Conservation (phyloP, 805 yeast genomes). For the Candida nitratophila region DNA sequence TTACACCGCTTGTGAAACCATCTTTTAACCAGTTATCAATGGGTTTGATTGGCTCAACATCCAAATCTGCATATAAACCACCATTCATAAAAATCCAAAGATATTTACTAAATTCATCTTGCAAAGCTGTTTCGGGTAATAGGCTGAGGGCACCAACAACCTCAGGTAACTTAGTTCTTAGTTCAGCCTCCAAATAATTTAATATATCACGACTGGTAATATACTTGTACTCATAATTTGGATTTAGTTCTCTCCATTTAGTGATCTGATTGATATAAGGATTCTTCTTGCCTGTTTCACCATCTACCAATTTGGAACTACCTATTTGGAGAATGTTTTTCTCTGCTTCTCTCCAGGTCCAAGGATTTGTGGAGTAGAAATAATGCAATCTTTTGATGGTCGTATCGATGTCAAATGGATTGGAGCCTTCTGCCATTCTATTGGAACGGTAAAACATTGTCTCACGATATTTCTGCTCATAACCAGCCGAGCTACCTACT, state of each 20-base stretch:
- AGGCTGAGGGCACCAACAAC: slow-evolving; percentile 34
- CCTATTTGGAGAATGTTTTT: too few relatives aligned
- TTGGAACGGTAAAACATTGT: too few relatives aligned
- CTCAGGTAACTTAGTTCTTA: slow-evolving; percentile 28
- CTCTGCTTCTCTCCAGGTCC: too few relatives aligned
- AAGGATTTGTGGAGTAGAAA: too few relatives aligned
- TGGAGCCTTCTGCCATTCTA: too few relatives aligned
- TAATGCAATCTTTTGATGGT: too few relatives aligned
- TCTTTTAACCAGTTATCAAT: slow-evolving; percentile 48
- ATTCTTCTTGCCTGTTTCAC: too few relatives aligned
- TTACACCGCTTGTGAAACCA: slow-evolving; percentile 9
- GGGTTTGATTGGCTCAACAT: slow-evolving; percentile 39
- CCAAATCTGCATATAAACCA: slow-evolving; percentile 46
- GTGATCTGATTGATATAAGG: too few relatives aligned
- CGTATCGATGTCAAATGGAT: too few relatives aligned
- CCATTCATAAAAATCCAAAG: slow-evolving; percentile 38
- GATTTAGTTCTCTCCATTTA: neutral
- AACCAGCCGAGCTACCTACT: too few relatives aligned
- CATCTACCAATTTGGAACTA: too few relatives aligned
- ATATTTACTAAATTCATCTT: slow-evolving; percentile 43
- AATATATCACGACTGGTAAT: neutral
- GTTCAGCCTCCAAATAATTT: slow-evolving; percentile 1
- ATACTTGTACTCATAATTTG: neutral
- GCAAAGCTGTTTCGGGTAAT: slow-evolving; percentile 36
- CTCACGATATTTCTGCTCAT: too few relatives aligned